phyloP scores from a whole-genome alignment of 2,329 filamentous ascomycete species.

The Trichophyton benhamiae region DNA sequence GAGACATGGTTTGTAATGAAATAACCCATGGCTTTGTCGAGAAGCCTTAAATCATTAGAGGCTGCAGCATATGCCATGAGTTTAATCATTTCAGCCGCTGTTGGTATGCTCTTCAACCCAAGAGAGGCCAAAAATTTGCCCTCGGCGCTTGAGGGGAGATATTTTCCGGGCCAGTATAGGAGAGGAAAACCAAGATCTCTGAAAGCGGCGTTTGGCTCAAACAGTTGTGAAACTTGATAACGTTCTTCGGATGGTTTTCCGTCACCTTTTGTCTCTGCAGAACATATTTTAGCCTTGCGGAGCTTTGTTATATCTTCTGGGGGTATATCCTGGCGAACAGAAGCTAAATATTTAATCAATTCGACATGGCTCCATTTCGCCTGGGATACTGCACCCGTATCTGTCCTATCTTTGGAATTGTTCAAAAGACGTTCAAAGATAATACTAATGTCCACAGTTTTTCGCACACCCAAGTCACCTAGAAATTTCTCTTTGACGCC shows the following conservation, averaged over 20 bases:
- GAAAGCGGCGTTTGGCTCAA: slow-evolving; percentile 61
- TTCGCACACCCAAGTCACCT: slow-evolving; percentile 70
- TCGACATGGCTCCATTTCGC: slow-evolving; percentile 83
- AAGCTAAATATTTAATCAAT: slow-evolving; percentile 84
- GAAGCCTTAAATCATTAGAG: slow-evolving; percentile 40
- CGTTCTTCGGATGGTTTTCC: slow-evolving; percentile 44
- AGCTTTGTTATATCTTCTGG: slow-evolving; percentile 66
- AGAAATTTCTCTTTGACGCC: slow-evolving; percentile 87
- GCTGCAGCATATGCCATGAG: slow-evolving; percentile 57
- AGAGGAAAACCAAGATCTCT: slow-evolving; percentile 61
- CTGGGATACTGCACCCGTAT: slow-evolving; percentile 25
- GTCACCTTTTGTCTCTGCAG: slow-evolving; percentile 51
- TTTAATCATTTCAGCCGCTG: slow-evolving; percentile 59
- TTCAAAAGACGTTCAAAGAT: slow-evolving; percentile 79
- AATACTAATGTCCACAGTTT: slow-evolving; percentile 86
- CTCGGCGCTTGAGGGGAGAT: slow-evolving; percentile 54
- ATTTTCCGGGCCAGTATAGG: slow-evolving; percentile 69
- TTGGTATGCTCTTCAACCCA: slow-evolving; percentile 61
- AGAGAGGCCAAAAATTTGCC: slow-evolving; percentile 60
- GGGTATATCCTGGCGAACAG: slow-evolving; percentile 81
- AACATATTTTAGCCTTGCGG: slow-evolving; percentile 66
- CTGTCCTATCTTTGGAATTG: slow-evolving; percentile 41
- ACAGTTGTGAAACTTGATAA: slow-evolving; percentile 67
- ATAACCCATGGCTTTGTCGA: slow-evolving; percentile 63
- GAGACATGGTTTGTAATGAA: slow-evolving; percentile 68